phyloP scores from a whole-genome alignment of 495 filamentous ascomycete genomes.

The Penicillium turbatum region DNA sequence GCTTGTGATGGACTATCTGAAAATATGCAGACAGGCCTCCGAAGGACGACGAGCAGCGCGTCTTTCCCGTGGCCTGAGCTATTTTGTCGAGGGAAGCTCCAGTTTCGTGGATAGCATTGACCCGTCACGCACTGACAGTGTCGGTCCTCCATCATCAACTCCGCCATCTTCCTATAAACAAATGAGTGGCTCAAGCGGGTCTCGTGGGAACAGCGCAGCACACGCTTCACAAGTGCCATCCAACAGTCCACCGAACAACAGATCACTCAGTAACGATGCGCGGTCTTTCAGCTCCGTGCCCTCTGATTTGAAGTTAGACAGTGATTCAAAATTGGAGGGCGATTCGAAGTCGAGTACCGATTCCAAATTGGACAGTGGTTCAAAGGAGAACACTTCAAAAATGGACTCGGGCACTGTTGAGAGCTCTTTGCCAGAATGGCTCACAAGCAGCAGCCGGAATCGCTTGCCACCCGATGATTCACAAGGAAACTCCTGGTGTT shows the following conservation, averaged over 20 bases:
- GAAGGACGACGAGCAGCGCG: constrained; percentile 55
- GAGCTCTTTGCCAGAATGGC: constrained; percentile 40
- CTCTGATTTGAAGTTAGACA: constrained; percentile 19
- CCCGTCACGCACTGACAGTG: constrained; percentile 25
- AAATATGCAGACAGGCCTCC: constrained; percentile 51
- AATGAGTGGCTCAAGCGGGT: constrained; percentile 26
- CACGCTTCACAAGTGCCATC: constrained; percentile 22
- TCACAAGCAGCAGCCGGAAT: constrained; percentile 32
- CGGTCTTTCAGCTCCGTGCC: constrained; percentile 28
- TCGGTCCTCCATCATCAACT: constrained; percentile 18
- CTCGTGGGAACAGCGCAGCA: constrained; percentile 27
- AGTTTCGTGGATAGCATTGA: constrained; percentile 38
- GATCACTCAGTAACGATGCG: constrained; percentile 27
- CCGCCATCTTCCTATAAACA: constrained; percentile 27
- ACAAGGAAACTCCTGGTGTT: constrained; percentile 43
- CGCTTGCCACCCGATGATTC: constrained; percentile 36
- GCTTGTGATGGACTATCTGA: constrained; percentile 61
- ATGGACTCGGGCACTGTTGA: constrained; percentile 18
- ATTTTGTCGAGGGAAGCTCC: constrained; percentile 56
- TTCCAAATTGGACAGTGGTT: constrained; percentile 16
- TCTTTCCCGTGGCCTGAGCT: constrained; percentile 57
- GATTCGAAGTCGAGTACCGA: neutral
- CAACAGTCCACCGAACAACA: constrained; percentile 18
- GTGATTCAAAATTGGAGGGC: neutral
- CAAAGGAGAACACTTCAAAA: constrained; percentile 7